phyloP scores from a whole-genome alignment of 2,329 filamentous ascomycete genomes.

The Fusarium sterilihyphosum region DNA sequence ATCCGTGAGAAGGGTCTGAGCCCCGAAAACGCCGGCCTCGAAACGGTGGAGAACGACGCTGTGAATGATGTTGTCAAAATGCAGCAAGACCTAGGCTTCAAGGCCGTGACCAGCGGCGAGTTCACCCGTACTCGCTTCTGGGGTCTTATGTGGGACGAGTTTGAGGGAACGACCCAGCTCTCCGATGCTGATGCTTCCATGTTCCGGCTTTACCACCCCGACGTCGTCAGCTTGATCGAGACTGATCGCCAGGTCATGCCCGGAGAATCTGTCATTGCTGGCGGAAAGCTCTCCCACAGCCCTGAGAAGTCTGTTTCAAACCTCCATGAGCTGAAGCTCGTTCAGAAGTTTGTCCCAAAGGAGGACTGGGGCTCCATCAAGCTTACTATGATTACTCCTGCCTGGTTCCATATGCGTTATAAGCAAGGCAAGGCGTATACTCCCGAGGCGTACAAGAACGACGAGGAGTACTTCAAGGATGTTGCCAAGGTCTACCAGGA shows the following conservation, averaged over 20 bases:
- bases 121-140: slow-evolving; percentile 62
- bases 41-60: slow-evolving; percentile 67
- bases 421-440: slow-evolving; percentile 43
- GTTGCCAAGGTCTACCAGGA: slow-evolving; percentile 72
- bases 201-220: slow-evolving; percentile 65
- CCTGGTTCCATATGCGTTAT: slow-evolving; percentile 50
- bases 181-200: slow-evolving; percentile 61
- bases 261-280: slow-evolving; percentile 64
- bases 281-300: slow-evolving; percentile 57
- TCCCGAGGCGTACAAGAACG: slow-evolving; percentile 41
- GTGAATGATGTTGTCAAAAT: slow-evolving; percentile 68
- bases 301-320: slow-evolving; percentile 56
- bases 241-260: slow-evolving; percentile 64
- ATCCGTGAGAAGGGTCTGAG: slow-evolving; percentile 52
- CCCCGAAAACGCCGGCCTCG: slow-evolving; percentile 64
- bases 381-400: slow-evolving; percentile 64
- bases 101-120: slow-evolving; percentile 76
- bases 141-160: slow-evolving; percentile 65
- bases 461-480: slow-evolving; percentile 68
- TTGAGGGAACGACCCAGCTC: slow-evolving; percentile 59
- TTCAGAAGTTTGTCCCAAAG: slow-evolving; percentile 58
- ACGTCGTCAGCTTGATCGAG: slow-evolving; percentile 64
- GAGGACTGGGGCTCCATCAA: slow-evolving; percentile 63
- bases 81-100: slow-evolving; percentile 73
- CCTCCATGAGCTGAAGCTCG: slow-evolving; percentile 59